Percentiles rank a stretch among this genome's conserved stretches.
These are phyloP conservation scores for Alopecurus myosuroides DNA, from an alignment of 176 grass and related monocot genomes.

Conservation along the genomic window DNA sequence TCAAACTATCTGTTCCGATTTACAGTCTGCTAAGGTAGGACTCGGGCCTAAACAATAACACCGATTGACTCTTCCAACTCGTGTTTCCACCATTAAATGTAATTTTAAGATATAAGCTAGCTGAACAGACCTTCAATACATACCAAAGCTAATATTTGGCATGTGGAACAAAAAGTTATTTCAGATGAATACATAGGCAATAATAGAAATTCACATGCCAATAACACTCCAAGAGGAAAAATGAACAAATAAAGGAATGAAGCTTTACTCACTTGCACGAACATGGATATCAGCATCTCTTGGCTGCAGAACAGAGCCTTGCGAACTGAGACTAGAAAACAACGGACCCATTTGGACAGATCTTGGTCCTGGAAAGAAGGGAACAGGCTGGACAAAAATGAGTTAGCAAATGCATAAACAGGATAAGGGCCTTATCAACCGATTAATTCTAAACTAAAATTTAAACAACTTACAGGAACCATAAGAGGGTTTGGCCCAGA, in stretches of 20 bases:
- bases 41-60: not conserved
- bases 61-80: constrained; percentile 2
- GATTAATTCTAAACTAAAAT: constrained; percentile 19
- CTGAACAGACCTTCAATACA: not conserved
- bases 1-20: not conserved
- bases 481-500: constrained; percentile 92
- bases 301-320: constrained; percentile 49
- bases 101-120: constrained; percentile 10
- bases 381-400: constrained; percentile 78
- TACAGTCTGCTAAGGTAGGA: not conserved
- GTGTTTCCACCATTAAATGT: not conserved
- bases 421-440: not conserved
- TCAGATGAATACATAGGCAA: not conserved
- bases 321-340: constrained; percentile 46
- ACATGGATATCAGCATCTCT: constrained; percentile 77
- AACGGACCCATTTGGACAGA: constrained; percentile 61
- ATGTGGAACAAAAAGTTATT: not conserved
- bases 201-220: not conserved
- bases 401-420: constrained; percentile 24
- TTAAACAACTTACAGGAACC: constrained; percentile 68
- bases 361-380: constrained; percentile 73
- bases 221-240: not conserved
- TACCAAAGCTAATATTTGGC: not conserved
- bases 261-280: constrained; percentile 51
- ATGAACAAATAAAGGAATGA: not conserved